Evolutionary conservation across 1,284 basidiomycete species (phyloP).

Genomic region (Ceratobasidium sp.): DNA sequence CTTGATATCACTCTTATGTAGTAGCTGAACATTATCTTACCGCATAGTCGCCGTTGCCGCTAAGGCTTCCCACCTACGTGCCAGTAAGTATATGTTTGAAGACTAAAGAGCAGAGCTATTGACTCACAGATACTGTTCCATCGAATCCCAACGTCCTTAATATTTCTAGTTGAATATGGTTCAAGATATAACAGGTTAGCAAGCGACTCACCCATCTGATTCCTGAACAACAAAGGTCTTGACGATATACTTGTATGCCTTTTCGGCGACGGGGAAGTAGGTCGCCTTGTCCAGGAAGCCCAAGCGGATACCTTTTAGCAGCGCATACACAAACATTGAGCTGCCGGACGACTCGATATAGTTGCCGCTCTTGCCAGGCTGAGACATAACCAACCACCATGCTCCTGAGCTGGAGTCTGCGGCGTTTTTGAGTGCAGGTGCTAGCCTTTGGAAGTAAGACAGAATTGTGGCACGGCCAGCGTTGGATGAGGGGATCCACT

Average conservation of each 20-base stretch:
- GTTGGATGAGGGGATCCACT: slow-evolving; percentile 60
- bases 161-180: neutral
- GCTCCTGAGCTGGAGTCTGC: slow-evolving; percentile 62
- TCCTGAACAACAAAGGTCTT: slow-evolving; percentile 63
- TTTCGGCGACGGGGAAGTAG: slow-evolving; percentile 60
- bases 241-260: slow-evolving; percentile 63
- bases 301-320: slow-evolving; percentile 63
- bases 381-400: slow-evolving; percentile 68
- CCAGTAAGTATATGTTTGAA: neutral
- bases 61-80: slow-evolving; percentile 34
- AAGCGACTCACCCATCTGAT: slow-evolving; percentile 25
- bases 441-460: slow-evolving; percentile 58
- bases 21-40: slow-evolving; percentile 3
- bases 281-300: slow-evolving; percentile 59
- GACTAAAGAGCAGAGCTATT: neutral
- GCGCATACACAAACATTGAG: slow-evolving; percentile 66
- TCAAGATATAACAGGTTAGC: neutral
- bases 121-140: slow-evolving; percentile 31
- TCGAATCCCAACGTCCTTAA: slow-evolving; percentile 34
- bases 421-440: slow-evolving; percentile 60
- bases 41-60: slow-evolving; percentile 37
- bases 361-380: slow-evolving; percentile 65
- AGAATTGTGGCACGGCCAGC: slow-evolving; percentile 58
- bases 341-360: slow-evolving; percentile 67
- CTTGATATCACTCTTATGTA: too few species aligned